These are phyloP conservation scores for Zanthoxylum bungeanum DNA, from an alignment of 345 rosid genomes.

Conservation along the genomic window DNA sequence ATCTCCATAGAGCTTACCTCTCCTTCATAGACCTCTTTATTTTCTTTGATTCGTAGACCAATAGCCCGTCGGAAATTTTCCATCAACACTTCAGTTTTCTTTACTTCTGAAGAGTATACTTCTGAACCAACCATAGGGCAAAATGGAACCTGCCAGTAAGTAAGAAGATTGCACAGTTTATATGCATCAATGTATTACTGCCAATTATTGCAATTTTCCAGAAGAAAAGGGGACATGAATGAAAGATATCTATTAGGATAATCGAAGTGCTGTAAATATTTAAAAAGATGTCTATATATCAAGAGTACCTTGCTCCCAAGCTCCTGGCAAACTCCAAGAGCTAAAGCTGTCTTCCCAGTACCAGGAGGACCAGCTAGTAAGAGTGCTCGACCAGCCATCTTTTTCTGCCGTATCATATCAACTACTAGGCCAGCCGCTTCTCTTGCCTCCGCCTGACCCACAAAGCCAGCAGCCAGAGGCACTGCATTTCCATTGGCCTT, in stretches of 20 bases:
- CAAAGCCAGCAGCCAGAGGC: constrained; percentile 86
- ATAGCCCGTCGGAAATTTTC: constrained; percentile 95
- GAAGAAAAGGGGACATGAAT: too few species aligned
- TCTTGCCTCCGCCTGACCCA: constrained; percentile 93
- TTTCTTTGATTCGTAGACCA: constrained; percentile 95
- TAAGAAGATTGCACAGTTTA: not conserved
- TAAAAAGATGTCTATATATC: not conserved
- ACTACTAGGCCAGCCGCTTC: constrained; percentile 97
- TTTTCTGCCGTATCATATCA: constrained; percentile 94
- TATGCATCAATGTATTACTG: not conserved
- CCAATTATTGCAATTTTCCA: not conserved
- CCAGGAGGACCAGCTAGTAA: constrained; percentile 97
- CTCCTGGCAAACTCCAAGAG: constrained; percentile 92
- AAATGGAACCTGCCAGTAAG: constrained; percentile 75
- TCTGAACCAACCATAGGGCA: constrained; percentile 99
- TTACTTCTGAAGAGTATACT: constrained; percentile 96
- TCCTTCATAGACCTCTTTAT: constrained; percentile 97
- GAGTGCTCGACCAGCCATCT: constrained; percentile 98
- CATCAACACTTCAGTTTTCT: constrained; percentile 99
- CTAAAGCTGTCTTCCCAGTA: constrained; percentile 96
- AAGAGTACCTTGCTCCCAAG: constrained; percentile 85
- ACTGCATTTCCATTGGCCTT: constrained; percentile 77
- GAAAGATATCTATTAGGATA: too few species aligned
- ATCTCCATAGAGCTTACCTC: constrained; percentile 55
- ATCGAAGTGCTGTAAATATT: too few species aligned